A percentile compares a stretch with the other conserved stretches of the same genome.
These are phyloP conservation scores for Fusarium sp. DNA, from an alignment of 2,329 filamentous ascomycete species.

Conservation along the genomic window DNA sequence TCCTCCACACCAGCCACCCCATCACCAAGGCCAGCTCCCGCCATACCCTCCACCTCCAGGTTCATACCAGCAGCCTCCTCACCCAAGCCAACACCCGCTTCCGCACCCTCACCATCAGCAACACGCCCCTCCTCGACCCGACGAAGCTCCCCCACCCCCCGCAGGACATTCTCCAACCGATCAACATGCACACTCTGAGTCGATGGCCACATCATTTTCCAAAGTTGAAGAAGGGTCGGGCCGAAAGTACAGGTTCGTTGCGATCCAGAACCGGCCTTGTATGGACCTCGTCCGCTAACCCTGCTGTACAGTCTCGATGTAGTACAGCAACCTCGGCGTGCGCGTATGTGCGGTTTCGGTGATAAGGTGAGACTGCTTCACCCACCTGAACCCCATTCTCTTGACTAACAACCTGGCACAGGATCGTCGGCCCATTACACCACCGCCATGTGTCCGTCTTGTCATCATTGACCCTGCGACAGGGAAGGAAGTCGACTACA, in stretches of 20 bases:
- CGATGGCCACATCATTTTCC: conserved; percentile 44
- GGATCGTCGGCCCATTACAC: conserved; percentile 95
- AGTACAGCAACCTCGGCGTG: conserved; percentile 88
- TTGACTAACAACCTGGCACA: conserved; percentile 49
- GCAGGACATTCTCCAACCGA: conserved; percentile 30
- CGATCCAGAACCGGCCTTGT: background rate
- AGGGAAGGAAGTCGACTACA: conserved; percentile 82
- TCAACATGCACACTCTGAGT: conserved; percentile 24
- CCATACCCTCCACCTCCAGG: conserved; percentile 28
- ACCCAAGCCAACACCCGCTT: conserved; percentile 38
- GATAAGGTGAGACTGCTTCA: conserved; percentile 75
- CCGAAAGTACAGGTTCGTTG: conserved; percentile 49
- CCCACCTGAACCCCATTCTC: background rate
- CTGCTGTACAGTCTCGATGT: conserved; percentile 68
- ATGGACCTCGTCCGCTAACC: conserved; percentile 26
- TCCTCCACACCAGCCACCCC: conserved; percentile 35
- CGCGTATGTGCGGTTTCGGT: conserved; percentile 98
- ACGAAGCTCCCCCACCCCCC: conserved; percentile 36
- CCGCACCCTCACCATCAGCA: conserved; percentile 40
- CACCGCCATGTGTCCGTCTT: conserved; percentile 88
- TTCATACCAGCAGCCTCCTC: conserved; percentile 37
- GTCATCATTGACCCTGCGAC: conserved; percentile 77
- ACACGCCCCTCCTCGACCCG: conserved; percentile 36
- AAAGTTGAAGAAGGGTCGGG: conserved; percentile 49
- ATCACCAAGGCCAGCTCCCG: conserved; percentile 34